A percentile compares a stretch with the other conserved stretches of the same genome.
phyloP scores from a whole-genome alignment of 163 green algal genomes.

The Trebouxia gelatinosa region DNA sequence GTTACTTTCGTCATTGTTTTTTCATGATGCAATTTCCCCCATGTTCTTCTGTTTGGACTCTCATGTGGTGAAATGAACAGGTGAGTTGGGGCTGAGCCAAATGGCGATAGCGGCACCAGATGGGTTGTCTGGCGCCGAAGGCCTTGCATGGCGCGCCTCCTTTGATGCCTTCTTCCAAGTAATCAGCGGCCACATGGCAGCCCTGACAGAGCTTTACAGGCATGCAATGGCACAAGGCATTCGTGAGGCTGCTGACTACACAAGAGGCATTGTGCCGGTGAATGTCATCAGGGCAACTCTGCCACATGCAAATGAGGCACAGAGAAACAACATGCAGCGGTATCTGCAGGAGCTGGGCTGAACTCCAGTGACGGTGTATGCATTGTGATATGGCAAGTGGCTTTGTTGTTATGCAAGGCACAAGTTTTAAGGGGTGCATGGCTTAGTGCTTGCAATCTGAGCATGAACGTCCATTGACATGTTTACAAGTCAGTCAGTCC shows the following conservation, averaged over 20 bases:
- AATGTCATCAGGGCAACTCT: slow-evolving; percentile 48
- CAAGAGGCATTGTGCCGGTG: slow-evolving; percentile 47
- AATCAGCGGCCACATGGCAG: slow-evolving; percentile 45
- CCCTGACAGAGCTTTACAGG: slow-evolving; percentile 41
- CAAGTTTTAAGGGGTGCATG: too few species aligned
- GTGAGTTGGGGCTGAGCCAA: slow-evolving; percentile 4
- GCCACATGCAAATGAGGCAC: slow-evolving; percentile 42
- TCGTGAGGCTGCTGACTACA: slow-evolving; percentile 37
- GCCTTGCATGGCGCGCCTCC: slow-evolving; percentile 33
- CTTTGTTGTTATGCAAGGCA: too few species aligned
- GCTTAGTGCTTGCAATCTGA: too few species aligned
- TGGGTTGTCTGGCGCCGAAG: neutral
- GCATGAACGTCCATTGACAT: too few species aligned
- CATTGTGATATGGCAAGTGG: neutral
- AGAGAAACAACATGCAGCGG: slow-evolving; percentile 36
- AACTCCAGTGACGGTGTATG: neutral
- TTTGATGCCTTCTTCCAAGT: slow-evolving; percentile 45
- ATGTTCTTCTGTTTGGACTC: too few species aligned
- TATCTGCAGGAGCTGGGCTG: neutral
- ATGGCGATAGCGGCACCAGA: neutral
- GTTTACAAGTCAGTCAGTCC: too few species aligned
- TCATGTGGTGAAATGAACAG: too few species aligned
- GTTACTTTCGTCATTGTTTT: too few species aligned
- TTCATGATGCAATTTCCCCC: too few species aligned
- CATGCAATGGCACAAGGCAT: slow-evolving; percentile 31